Conservation (phyloP, 176 grass and related monocot species). For the Hordeum marinum region DNA sequence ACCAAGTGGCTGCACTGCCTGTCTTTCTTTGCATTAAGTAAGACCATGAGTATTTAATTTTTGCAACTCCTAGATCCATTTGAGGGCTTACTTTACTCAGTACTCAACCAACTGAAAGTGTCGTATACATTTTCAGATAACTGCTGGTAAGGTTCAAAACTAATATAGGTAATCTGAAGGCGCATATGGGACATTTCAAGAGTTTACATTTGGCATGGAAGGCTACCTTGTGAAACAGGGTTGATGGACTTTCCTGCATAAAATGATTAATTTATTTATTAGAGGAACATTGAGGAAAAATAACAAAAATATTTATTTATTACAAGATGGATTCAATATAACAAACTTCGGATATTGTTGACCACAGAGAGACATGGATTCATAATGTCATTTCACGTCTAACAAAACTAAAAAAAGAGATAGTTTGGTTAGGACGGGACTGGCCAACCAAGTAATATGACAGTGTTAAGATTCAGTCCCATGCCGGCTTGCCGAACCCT, state of each 20-base stretch:
- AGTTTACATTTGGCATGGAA: not conserved
- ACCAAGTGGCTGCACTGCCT: not conserved
- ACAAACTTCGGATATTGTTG: not conserved
- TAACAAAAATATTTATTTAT: not conserved
- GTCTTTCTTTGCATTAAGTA: not conserved
- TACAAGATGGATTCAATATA: not conserved
- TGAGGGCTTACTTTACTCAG: not conserved
- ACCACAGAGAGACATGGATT: not conserved
- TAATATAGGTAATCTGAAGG: not conserved
- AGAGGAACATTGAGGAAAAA: not conserved
- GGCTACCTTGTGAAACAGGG: constrained; percentile 33
- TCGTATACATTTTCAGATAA: not conserved
- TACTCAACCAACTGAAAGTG: not conserved
- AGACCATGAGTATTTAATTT: not conserved
- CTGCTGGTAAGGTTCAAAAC: not conserved
- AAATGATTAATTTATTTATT: constrained; percentile 16
- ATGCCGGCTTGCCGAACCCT: not conserved
- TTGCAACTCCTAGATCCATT: not conserved
- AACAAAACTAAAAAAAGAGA: not conserved
- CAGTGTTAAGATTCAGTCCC: not conserved
- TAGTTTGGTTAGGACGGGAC: not conserved
- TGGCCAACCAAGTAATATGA: not conserved
- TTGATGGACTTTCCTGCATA: constrained; percentile 35
- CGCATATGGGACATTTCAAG: not conserved
- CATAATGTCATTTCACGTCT: not conserved